These are phyloP conservation scores for Grammothele lineata DNA, from an alignment of 768 basidiomycete genomes.

Conservation along the genomic window DNA sequence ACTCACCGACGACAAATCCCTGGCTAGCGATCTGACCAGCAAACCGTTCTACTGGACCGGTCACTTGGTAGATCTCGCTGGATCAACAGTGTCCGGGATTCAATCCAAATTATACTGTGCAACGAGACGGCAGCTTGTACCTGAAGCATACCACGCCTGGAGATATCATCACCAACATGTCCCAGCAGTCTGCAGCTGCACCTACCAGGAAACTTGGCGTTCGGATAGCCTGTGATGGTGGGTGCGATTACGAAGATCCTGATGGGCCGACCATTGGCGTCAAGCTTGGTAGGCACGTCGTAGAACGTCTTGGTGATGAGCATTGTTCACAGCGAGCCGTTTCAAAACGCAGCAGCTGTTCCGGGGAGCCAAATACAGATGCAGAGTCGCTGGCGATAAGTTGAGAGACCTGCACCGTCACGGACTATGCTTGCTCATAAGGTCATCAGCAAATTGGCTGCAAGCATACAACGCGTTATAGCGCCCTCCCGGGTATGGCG, in stretches of 20 bases:
- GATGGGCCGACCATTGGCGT: slow-evolving; percentile 57
- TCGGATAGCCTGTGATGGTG: slow-evolving; percentile 72
- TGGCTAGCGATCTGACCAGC: slow-evolving; percentile 86
- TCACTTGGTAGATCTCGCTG: slow-evolving; percentile 95
- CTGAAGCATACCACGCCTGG: slow-evolving; percentile 84
- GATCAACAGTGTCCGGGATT: background rate
- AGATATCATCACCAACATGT: slow-evolving; percentile 40
- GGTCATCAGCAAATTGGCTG: too few relatives aligned
- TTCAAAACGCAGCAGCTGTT: too few relatives aligned
- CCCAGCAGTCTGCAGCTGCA: slow-evolving; percentile 56
- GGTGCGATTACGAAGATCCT: slow-evolving; percentile 84
- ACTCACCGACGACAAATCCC: slow-evolving; percentile 76
- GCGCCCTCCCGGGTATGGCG: too few relatives aligned
- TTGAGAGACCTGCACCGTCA: too few relatives aligned
- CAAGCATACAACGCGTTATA: too few relatives aligned
- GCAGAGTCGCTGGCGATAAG: too few relatives aligned
- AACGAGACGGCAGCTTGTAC: too few relatives aligned
- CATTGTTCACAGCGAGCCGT: slow-evolving; percentile 60
- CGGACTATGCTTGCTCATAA: too few relatives aligned
- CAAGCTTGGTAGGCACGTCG: slow-evolving; percentile 70
- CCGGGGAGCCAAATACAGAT: too few relatives aligned
- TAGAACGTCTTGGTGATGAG: slow-evolving; percentile 75
- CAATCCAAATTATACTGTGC: background rate
- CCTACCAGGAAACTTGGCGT: slow-evolving; percentile 85
- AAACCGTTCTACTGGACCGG: slow-evolving; percentile 94